phyloP scores from a whole-genome alignment of 441 rosid species.

The Geranium incanum region DNA sequence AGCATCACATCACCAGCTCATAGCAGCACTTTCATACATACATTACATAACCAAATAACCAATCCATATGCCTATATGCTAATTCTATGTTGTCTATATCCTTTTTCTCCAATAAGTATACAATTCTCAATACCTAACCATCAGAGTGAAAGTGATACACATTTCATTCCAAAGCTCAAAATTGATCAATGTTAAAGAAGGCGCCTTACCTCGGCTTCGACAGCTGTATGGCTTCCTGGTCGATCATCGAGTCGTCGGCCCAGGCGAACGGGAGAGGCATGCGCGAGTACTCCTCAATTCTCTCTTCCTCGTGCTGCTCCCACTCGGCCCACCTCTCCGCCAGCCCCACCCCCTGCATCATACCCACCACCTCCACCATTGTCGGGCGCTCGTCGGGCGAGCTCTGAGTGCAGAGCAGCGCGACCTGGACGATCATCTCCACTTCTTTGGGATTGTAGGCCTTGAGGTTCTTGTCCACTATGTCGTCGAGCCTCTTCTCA shows the following conservation, averaged over 20 bases:
- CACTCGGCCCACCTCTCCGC: slow-evolving; percentile 71
- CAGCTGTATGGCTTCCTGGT: slow-evolving; percentile 75
- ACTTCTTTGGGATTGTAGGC: slow-evolving; percentile 54
- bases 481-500: slow-evolving; percentile 65
- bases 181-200: slow-evolving; percentile 10
- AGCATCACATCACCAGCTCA: not conserved
- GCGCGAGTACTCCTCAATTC: slow-evolving; percentile 45
- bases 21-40: not conserved
- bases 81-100: not conserved
- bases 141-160: not conserved
- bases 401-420: slow-evolving; percentile 72
- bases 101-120: not conserved
- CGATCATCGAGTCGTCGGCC: slow-evolving; percentile 56
- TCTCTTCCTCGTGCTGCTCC: slow-evolving; percentile 63
- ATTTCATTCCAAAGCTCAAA: slow-evolving; percentile 4
- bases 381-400: slow-evolving; percentile 67
- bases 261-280: slow-evolving; percentile 50
- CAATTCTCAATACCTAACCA: not conserved
- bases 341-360: slow-evolving; percentile 67
- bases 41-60: not conserved
- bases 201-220: slow-evolving; percentile 53
- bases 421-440: slow-evolving; percentile 63
- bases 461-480: slow-evolving; percentile 57
- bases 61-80: not conserved
- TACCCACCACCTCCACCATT: slow-evolving; percentile 67